Evolutionary conservation across 352 stramenopile species (phyloP), one percentile per base, ranked within the genome.

Genomic region (Plasmopara muralis): DNA sequence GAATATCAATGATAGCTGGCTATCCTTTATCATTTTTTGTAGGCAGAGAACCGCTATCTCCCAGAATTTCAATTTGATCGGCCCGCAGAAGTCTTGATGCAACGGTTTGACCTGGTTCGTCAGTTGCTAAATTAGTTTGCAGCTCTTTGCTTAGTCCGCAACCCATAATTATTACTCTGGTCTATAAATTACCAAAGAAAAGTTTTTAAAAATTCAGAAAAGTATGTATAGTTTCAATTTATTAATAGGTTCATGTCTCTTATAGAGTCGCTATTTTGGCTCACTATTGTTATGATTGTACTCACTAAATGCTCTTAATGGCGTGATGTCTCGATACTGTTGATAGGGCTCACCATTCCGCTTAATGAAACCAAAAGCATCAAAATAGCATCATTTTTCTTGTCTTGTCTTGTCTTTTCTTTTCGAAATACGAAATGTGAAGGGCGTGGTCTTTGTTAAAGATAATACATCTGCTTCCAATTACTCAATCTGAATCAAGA

Each of bases 111-210:
- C 16, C 10, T 30, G 42, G 43, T 25, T 59, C 44, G n/a, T n/a
- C n/a, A n/a, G n/a, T n/a, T n/a, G n/a, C n/a, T n/a, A n/a, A 37
- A 51, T 53, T 52, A 30, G 52, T 43, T 48, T 59, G 15, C n/a
- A 20, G 53, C 53, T 34, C 30, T 34, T 34, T 9, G 30, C 30
- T 34, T 34, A 9, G 5, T 34, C 5, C 9, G 30, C 30, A 60
- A 43, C 45, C 53, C 53, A 59, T 59, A 16, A 14, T 51, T 35
- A 35, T 50, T 50, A 50, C n/a, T 55, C 38, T 55, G 35, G 35
- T 40, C 6, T 40, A 46, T 50, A 46, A 16, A 47, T 39, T 40
- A 50, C 50, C 42, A 57, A 50, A 57, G 14, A 50, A 15, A 49
- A 6, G n/a, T n/a, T n/a, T n/a, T 48, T 47, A 29, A 47, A 20